Evolutionary conservation across 108 stramenopile species (phyloP).

Genomic region (Cyclotella choctawhatcheeana): DNA sequence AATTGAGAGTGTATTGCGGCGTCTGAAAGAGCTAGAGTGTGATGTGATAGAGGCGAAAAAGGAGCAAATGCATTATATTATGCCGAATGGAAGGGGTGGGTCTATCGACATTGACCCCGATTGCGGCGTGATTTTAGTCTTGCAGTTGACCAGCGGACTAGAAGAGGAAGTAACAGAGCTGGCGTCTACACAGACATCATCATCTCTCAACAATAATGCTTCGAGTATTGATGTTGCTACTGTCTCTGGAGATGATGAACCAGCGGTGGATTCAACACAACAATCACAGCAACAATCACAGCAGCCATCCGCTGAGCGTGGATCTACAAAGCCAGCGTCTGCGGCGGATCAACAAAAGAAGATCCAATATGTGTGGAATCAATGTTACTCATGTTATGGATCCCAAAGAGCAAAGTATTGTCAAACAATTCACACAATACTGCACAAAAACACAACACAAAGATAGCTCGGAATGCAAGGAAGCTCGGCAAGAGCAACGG

Average conservation of each 20-base stretch:
- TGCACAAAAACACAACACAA: neutral
- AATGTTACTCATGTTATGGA: neutral
- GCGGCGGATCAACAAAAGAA: neutral
- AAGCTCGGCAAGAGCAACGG: neutral
- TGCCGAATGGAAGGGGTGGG: neutral
- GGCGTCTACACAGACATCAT: neutral
- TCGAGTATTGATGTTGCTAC: neutral
- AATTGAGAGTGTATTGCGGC: neutral
- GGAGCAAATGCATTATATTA: neutral
- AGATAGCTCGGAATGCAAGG: neutral
- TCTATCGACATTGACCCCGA: neutral
- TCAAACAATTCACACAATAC: neutral
- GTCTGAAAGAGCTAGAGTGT: neutral
- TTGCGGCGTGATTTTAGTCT: neutral
- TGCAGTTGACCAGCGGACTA: neutral
- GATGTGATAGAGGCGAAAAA: neutral
- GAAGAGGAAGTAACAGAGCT: neutral
- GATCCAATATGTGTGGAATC: neutral
- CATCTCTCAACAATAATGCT: neutral
- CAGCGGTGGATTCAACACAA: neutral
- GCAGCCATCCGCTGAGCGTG: too few species aligned
- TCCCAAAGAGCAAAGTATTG: neutral
- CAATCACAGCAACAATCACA: neutral
- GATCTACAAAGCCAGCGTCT: too few species aligned
- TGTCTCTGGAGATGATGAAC: neutral